Evolutionary conservation across 140 eudicot genomes (phyloP).

Genomic region (Cichorium intybus): DNA sequence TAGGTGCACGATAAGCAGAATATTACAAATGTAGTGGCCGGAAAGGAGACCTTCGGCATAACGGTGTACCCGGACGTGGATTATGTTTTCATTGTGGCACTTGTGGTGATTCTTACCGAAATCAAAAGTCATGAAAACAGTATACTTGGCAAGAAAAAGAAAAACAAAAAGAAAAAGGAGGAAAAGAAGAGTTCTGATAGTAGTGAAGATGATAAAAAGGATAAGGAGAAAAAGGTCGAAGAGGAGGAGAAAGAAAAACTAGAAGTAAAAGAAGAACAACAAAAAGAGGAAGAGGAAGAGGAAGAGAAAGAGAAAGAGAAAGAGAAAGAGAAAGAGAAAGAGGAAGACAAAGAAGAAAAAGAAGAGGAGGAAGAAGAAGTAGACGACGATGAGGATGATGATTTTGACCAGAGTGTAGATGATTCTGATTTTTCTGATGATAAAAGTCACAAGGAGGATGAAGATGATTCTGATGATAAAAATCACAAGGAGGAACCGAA

Average conservation of each 20-base stretch:
- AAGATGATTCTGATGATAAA: background rate
- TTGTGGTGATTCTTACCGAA: constrained; percentile 59
- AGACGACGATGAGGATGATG: background rate
- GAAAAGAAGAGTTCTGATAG: constrained; percentile 13
- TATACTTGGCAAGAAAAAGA: constrained; percentile 22
- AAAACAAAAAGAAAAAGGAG: constrained; percentile 7
- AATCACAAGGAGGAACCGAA: constrained; percentile 12
- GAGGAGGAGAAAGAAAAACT: background rate
- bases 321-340: background rate
- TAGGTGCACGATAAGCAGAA: constrained; percentile 63
- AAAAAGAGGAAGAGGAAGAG: background rate
- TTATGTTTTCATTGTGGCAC: constrained; percentile 63
- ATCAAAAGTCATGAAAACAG: constrained; percentile 32
- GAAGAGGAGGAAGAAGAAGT: background rate
- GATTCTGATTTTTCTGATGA: background rate
- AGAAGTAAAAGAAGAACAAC: background rate
- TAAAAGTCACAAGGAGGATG: background rate
- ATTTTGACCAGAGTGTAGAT: background rate
- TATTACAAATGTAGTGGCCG: constrained; percentile 31
- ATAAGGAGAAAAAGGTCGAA: background rate
- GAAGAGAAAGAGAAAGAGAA: background rate
- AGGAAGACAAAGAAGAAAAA: background rate
- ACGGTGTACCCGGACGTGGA: constrained; percentile 69
- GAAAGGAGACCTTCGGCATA: constrained; percentile 57
- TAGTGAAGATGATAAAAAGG: constrained; percentile 12